Evolutionary conservation across 148 eudicot species (phyloP).

Genomic region (Cornus controversa): DNA sequence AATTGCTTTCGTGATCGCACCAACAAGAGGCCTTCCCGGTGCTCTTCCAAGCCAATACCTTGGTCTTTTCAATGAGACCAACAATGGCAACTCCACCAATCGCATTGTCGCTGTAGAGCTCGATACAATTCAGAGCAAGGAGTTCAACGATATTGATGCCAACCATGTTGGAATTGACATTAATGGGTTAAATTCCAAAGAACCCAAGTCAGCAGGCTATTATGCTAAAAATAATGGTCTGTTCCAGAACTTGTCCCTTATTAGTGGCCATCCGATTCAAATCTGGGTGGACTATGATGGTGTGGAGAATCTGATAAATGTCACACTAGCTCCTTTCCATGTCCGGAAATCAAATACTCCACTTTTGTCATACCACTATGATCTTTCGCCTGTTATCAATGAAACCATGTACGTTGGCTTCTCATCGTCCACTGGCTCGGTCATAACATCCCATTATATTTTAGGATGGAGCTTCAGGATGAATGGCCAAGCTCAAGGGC

Average conservation of each 20-base stretch:
- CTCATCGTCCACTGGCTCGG: constrained; percentile 28
- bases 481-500: constrained; percentile 8
- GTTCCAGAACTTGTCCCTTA: background rate
- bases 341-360: background rate
- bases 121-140: background rate
- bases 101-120: constrained; percentile 14
- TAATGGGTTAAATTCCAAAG: background rate
- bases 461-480: constrained; percentile 28
- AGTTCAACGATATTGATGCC: constrained; percentile 1
- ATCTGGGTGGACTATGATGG: constrained; percentile 8
- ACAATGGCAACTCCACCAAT: constrained; percentile 6
- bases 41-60: constrained; percentile 8
- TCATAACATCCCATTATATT: constrained; percentile 5
- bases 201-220: background rate
- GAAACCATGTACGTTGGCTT: constrained; percentile 26
- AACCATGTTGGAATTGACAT: constrained; percentile 10
- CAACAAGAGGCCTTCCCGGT: background rate
- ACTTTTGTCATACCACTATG: background rate
- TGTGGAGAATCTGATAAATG: background rate
- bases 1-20: constrained; percentile 13
- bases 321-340: background rate
- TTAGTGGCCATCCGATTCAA: background rate
- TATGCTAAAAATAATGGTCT: background rate
- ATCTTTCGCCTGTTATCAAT: background rate
- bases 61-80: constrained; percentile 11